A percentile compares a stretch with the other conserved stretches of the same genome.
phyloP scores from a whole-genome alignment of 805 yeast species.

The Huiozyma sinensis region DNA sequence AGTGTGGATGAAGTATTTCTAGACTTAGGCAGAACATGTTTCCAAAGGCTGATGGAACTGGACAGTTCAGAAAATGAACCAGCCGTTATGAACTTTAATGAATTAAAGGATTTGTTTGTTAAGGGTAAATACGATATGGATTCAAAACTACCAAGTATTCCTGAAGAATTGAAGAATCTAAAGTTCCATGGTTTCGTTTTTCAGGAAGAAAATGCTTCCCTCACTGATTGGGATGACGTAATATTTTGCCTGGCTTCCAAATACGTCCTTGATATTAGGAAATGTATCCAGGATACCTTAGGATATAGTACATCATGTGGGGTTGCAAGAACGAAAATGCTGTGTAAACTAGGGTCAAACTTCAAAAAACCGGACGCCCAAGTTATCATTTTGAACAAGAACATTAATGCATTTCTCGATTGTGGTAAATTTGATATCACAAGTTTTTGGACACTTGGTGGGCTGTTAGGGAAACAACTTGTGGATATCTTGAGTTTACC shows the following conservation, averaged over 20 bases:
- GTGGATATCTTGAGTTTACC: slow-evolving; percentile 42
- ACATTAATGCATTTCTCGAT: slow-evolving; percentile 43
- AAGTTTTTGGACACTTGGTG: slow-evolving; percentile 88
- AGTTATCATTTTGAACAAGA: slow-evolving; percentile 49
- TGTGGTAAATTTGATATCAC: slow-evolving; percentile 44
- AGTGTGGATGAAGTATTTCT: slow-evolving; percentile 90
- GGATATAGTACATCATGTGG: slow-evolving; percentile 91
- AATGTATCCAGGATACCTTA: slow-evolving; percentile 39
- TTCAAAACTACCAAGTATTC: slow-evolving; percentile 18
- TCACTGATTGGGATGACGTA: slow-evolving; percentile 74
- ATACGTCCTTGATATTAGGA: slow-evolving; percentile 44
- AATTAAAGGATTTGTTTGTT: slow-evolving; percentile 13
- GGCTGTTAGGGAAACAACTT: slow-evolving; percentile 64
- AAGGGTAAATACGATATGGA: slow-evolving; percentile 18
- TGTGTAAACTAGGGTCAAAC: slow-evolving; percentile 84
- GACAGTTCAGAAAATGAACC: neutral
- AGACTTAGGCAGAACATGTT: slow-evolving; percentile 65
- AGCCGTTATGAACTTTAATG: slow-evolving; percentile 1
- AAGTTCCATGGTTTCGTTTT: slow-evolving; percentile 14
- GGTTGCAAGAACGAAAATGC: slow-evolving; percentile 57
- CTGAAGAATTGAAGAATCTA: slow-evolving; percentile 11
- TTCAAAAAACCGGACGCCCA: slow-evolving; percentile 79
- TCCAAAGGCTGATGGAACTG: slow-evolving; percentile 28
- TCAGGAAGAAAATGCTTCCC: slow-evolving; percentile 3
- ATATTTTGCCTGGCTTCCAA: slow-evolving; percentile 56